Base-by-base conservation (phyloP, 2,329 filamentous ascomycete species). In the Talaromyces atroroseus region DNA sequence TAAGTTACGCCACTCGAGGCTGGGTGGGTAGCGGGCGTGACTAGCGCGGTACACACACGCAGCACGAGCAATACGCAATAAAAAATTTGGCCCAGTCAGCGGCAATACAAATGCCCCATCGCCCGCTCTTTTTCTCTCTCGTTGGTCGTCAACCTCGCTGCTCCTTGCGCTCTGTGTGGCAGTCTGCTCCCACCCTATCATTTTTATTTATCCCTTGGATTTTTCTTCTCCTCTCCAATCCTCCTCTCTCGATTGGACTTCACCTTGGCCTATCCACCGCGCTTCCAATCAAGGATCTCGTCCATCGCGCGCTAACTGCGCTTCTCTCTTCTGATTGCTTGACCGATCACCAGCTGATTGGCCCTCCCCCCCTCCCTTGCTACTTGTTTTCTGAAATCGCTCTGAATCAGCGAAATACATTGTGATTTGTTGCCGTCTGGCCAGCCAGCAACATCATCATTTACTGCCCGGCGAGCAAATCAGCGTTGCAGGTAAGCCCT, bases 101-200 rank as follows among this genome's bases (percentile, higher is more conserved):
- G 14, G 60, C 64, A 64, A 66, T 72, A 73, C 69, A 72, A 73
- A 72, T 71, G 69, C 69, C 67, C 70, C 70, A 72, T 72, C 68
- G 61, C 63, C 63, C 68, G 67, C 68, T 62, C 65, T 66, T 66
- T 65, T 64, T 71, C 70, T 72, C 69, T 71, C 70, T 73, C 70
- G 71, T 73, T 73, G 71, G 70, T 71, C 66, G 66, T 70, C 66
- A 32, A 45, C 26, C 32, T 34, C 18, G 54, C 54, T 29, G n/a
- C 34, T 54, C 46, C 52, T 49, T 49, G 32, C 52, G 24, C 32
- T 40, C 18, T 18, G 26, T 29, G 26, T 29, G 26, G 26, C 26
- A 29, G 26, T 10, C 26, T 11, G 26, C 40, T 8, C 29, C 46
- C 29, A 23, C 47, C 51, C 49, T 50, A 46, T 45, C 49, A 56